Evolutionary conservation across 345 rosid species (phyloP).

Genomic region (Erysimum cheiranthoides): DNA sequence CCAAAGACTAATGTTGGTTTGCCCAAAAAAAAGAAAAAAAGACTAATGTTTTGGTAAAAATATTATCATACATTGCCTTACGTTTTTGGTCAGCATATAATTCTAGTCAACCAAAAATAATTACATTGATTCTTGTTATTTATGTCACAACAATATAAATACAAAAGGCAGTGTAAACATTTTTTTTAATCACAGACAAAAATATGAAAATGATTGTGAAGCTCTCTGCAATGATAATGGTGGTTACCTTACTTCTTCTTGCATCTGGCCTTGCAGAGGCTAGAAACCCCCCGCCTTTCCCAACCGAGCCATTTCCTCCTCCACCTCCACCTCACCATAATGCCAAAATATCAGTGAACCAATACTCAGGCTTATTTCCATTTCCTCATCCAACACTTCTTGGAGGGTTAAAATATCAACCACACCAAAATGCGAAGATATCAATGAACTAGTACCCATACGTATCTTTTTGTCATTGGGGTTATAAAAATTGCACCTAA

Average conservation of each 20-base stretch:
- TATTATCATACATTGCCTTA: too few relatives aligned
- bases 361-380: background rate
- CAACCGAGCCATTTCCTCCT: background rate
- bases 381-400: background rate
- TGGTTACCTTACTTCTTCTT: background rate
- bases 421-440: background rate
- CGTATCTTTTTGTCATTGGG: background rate
- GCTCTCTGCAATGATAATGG: constrained; percentile 2
- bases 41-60: too few relatives aligned
- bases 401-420: too few relatives aligned
- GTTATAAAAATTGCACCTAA: background rate
- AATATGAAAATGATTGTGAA: constrained; percentile 19
- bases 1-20: too few relatives aligned
- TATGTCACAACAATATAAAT: constrained; percentile 6
- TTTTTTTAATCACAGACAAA: background rate
- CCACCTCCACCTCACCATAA: background rate
- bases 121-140: background rate
- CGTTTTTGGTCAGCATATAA: background rate
- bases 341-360: background rate
- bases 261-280: constrained; percentile 4
- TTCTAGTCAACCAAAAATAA: background rate
- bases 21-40: too few relatives aligned
- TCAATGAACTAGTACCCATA: background rate
- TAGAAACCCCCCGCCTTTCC: background rate
- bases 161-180: background rate